phyloP scores from a whole-genome alignment of 768 basidiomycete genomes.

The Boletus vermiculosoides region DNA sequence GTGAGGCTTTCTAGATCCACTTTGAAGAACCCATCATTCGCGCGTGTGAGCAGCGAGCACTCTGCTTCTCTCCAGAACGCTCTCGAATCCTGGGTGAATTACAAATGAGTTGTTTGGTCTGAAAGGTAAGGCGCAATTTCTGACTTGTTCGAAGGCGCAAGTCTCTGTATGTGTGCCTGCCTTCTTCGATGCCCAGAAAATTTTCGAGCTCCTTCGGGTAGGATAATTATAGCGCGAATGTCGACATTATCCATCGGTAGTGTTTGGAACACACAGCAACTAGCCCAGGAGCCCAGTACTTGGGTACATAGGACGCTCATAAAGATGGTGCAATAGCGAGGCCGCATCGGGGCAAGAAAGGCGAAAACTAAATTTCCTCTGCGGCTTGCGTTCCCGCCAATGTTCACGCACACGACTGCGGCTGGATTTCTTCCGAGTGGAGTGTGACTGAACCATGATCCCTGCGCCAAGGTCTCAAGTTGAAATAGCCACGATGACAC shows the following conservation, averaged over 20 bases:
- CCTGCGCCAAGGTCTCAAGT: neutral
- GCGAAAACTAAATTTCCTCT: neutral
- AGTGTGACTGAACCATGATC: neutral
- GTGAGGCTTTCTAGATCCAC: neutral
- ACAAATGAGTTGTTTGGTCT: no score
- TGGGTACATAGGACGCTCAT: no score
- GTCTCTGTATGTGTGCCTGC: no score
- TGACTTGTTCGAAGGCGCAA: no score
- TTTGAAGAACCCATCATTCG: neutral
- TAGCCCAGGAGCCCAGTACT: neutral
- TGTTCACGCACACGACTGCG: neutral
- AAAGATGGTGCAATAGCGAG: neutral
- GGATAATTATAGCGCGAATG: neutral
- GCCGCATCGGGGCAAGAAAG: neutral
- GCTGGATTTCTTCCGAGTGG: neutral
- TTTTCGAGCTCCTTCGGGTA: neutral
- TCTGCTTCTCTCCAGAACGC: no score
- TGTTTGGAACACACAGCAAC: neutral
- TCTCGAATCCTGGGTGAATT: neutral
- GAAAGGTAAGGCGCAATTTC: no score
- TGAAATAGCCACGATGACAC: neutral
- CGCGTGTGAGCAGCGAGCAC: neutral
- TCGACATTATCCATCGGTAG: neutral
- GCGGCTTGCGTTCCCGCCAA: neutral
- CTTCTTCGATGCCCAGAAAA: neutral